phyloP scores from a whole-genome alignment of 345 rosid species.

The Fremontodendron californicum region DNA sequence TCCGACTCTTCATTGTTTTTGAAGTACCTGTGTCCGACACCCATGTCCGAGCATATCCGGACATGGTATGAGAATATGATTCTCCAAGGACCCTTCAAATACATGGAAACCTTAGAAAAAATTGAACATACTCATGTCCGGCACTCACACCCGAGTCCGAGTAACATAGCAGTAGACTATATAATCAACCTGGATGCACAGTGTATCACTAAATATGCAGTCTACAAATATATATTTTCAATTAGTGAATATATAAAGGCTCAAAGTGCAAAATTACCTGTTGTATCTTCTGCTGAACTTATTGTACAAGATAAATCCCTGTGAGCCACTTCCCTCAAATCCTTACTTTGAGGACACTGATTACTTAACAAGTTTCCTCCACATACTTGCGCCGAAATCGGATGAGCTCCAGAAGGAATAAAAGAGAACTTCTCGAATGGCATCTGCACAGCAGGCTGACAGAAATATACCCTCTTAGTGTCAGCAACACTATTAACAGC shows the following conservation, averaged over 20 bases:
- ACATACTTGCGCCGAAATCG: conserved; percentile 26
- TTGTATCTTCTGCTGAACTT: conserved; percentile 33
- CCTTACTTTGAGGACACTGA: conserved; percentile 51
- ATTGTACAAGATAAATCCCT: conserved; percentile 22
- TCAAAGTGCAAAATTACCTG: conserved; percentile 36
- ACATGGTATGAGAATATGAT: no score
- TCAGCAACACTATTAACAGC: conserved; percentile 27
- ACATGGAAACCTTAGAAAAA: no score
- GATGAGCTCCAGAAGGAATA: conserved; percentile 30
- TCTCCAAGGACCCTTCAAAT: no score
- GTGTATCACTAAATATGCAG: background rate
- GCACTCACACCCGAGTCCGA: no score
- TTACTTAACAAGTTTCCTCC: conserved; percentile 33
- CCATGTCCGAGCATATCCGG: no score
- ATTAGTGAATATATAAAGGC: background rate
- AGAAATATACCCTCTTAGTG: conserved; percentile 39
- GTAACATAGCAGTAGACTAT: background rate
- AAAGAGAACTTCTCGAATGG: conserved; percentile 50
- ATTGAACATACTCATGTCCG: no score
- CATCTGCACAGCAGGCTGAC: conserved; percentile 40
- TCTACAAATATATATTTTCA: background rate
- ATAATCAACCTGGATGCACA: background rate
- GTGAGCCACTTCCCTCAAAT: conserved; percentile 37
- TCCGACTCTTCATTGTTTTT: no score
- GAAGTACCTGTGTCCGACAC: no score